phyloP scores from a whole-genome alignment of 805 yeast species.

The Schwanniomyces yamadae region DNA sequence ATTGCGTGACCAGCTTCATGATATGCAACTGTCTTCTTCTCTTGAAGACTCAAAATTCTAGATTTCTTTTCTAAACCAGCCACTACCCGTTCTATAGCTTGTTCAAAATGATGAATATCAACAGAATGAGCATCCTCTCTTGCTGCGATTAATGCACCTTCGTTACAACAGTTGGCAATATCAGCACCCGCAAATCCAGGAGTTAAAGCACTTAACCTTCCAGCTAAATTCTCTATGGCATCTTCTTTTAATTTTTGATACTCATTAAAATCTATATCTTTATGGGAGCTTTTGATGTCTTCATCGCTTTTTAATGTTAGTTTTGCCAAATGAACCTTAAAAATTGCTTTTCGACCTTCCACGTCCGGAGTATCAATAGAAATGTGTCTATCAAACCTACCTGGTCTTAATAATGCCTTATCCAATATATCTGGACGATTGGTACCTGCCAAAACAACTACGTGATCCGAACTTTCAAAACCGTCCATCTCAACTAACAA shows the following conservation, averaged over 20 bases:
- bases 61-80: slow-evolving; percentile 92
- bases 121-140: slow-evolving; percentile 65
- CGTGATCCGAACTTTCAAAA: slow-evolving; percentile 81
- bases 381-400: slow-evolving; percentile 90
- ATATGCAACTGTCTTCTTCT: slow-evolving; percentile 83
- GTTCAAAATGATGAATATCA: slow-evolving; percentile 74
- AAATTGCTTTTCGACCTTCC: slow-evolving; percentile 85
- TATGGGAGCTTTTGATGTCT: slow-evolving; percentile 33
- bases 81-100: slow-evolving; percentile 90
- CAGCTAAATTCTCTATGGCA: slow-evolving; percentile 63
- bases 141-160: slow-evolving; percentile 92
- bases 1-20: slow-evolving; percentile 98
- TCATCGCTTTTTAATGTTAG: slow-evolving; percentile 47
- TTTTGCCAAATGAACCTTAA: slow-evolving; percentile 71
- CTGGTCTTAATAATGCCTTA: slow-evolving; percentile 88
- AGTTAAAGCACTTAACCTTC: slow-evolving; percentile 84
- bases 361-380: slow-evolving; percentile 84
- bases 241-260: slow-evolving; percentile 39
- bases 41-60: slow-evolving; percentile 72
- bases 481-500: slow-evolving; percentile 96
- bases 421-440: slow-evolving; percentile 90
- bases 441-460: slow-evolving; percentile 93
- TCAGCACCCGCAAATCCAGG: slow-evolving; percentile 98
- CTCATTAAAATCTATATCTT: slow-evolving; percentile 38
- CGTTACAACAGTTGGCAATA: slow-evolving; percentile 91